phyloP scores from a whole-genome alignment of 1,139 yeast species.

The Yamadazyma dushanensis region DNA sequence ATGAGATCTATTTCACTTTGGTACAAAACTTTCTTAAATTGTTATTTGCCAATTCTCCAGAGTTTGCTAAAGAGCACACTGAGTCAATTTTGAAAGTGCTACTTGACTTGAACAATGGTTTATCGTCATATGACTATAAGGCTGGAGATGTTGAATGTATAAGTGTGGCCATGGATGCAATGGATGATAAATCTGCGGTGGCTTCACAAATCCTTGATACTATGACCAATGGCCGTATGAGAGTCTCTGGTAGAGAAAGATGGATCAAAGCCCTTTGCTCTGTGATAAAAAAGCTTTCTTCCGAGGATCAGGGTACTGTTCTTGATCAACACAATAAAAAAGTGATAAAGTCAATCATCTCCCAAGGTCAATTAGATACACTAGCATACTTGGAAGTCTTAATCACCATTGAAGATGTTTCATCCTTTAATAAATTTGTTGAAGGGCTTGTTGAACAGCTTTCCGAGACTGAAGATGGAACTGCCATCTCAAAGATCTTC shows the following conservation, averaged over 20 bases:
- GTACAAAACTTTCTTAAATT: conserved; percentile 24
- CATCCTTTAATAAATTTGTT: background rate
- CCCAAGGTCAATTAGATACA: background rate
- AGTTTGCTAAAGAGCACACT: background rate
- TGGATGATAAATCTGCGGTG: too few species aligned
- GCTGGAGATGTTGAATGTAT: conserved; percentile 23
- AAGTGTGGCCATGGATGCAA: conserved; percentile 8
- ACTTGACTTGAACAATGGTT: background rate
- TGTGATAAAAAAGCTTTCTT: background rate
- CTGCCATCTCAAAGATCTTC: conserved; percentile 2
- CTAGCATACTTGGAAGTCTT: background rate
- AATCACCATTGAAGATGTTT: too few species aligned
- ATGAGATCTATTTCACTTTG: conserved; percentile 45
- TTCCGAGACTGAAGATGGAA: conserved; percentile 9
- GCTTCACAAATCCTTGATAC: background rate
- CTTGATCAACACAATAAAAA: background rate
- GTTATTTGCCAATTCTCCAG: conserved; percentile 11
- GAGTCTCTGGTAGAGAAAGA: background rate
- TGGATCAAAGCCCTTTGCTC: background rate
- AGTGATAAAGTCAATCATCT: background rate
- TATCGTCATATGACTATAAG: conserved; percentile 18
- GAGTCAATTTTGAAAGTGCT: background rate
- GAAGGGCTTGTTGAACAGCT: conserved; percentile 2
- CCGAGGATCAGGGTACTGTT: background rate
- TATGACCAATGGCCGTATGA: background rate